phyloP scores from a whole-genome alignment of 106 monocot genomes.

The Narthecium ossifragum region DNA sequence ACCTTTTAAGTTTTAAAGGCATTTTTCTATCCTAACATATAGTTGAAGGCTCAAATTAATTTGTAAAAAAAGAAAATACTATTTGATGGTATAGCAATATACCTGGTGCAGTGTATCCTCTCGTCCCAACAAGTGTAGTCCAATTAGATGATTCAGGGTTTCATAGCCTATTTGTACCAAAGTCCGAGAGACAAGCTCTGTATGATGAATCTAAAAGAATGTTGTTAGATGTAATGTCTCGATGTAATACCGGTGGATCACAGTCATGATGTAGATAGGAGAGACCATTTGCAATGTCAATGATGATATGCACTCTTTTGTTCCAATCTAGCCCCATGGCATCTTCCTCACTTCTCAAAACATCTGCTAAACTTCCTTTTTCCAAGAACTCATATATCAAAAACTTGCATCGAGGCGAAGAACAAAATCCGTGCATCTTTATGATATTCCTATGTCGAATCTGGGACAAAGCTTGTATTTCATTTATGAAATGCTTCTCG shows the following conservation, averaged over 20 bases:
- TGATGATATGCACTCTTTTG: slow-evolving; percentile 14
- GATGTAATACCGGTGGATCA: slow-evolving; percentile 24
- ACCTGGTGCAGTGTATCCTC: slow-evolving; percentile 57
- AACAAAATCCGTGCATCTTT: slow-evolving; percentile 32
- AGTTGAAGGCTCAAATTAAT: neutral
- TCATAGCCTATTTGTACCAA: slow-evolving; percentile 29
- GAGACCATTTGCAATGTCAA: slow-evolving; percentile 30
- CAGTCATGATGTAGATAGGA: slow-evolving; percentile 43
- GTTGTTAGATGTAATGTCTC: slow-evolving; percentile 35
- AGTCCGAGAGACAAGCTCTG: slow-evolving; percentile 30
- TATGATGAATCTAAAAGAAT: slow-evolving; percentile 27
- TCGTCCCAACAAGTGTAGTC: slow-evolving; percentile 32
- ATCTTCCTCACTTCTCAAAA: slow-evolving; percentile 1
- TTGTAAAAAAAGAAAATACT: neutral
- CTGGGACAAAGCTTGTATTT: slow-evolving; percentile 16
- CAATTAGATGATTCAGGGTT: slow-evolving; percentile 36
- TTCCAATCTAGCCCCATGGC: slow-evolving; percentile 25
- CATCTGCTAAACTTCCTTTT: slow-evolving; percentile 19
- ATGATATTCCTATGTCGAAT: slow-evolving; percentile 37
- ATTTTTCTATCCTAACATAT: neutral
- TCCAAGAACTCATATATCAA: slow-evolving; percentile 31
- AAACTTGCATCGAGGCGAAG: slow-evolving; percentile 11
- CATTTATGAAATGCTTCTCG: slow-evolving; percentile 12
- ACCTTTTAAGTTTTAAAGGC: too few species aligned
- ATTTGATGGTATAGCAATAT: neutral